phyloP scores from a whole-genome alignment of 495 filamentous ascomycete species.

The Rostrohypoxylon terebratum region DNA sequence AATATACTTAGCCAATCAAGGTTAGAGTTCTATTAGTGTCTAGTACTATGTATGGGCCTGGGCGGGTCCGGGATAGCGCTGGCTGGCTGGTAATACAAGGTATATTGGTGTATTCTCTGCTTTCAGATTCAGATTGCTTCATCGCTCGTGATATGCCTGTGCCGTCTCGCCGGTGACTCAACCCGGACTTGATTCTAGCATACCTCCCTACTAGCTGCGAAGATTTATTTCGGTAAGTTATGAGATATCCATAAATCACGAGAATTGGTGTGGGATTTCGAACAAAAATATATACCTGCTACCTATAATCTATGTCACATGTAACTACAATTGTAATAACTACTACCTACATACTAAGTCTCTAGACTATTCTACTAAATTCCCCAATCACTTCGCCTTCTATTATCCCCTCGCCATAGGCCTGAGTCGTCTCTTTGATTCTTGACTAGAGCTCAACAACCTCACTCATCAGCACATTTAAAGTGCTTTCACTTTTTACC shows the following conservation, averaged over 20 bases:
- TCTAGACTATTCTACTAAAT: constrained; percentile 23
- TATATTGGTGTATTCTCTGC: background rate
- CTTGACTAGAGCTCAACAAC: background rate
- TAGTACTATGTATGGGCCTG: too few species aligned
- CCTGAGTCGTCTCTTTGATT: constrained; percentile 1
- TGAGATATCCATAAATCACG: background rate
- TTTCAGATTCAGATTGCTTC: constrained; percentile 21
- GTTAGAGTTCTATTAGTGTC: too few species aligned
- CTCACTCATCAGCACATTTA: background rate
- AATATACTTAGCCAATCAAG: too few species aligned
- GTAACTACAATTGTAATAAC: background rate
- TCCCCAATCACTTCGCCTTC: background rate
- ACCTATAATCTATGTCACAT: background rate
- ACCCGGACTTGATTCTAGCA: constrained; percentile 17
- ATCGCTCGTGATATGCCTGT: background rate
- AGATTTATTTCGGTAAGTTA: too few species aligned
- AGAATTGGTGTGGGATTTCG: background rate
- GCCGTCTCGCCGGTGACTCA: constrained; percentile 29
- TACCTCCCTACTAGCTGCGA: background rate
- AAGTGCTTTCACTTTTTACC: background rate
- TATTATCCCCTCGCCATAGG: background rate
- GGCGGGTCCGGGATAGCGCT: too few species aligned
- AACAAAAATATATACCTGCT: constrained; percentile 2
- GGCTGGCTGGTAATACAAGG: too few species aligned
- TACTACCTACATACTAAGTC: too few species aligned